A percentile compares a stretch with the other conserved stretches of the same genome.
Evolutionary conservation across 441 rosid genomes (phyloP).

Genomic region (Hura crepitans): DNA sequence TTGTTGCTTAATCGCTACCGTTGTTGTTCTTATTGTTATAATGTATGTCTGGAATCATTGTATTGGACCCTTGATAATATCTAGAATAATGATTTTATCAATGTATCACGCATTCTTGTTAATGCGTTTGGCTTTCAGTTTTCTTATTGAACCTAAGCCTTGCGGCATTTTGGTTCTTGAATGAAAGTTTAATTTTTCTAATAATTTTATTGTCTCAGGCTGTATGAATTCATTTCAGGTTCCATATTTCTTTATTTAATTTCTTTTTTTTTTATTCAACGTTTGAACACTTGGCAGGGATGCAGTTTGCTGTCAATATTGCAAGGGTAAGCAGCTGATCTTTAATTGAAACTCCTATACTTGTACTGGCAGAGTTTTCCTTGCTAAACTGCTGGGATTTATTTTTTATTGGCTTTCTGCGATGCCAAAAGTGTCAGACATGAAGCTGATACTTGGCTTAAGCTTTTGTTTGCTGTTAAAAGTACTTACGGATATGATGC

Average conservation of each 20-base stretch:
- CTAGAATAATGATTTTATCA: neutral
- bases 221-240: neutral
- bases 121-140: too few relatives aligned
- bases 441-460: conserved; percentile 9
- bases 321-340: conserved; percentile 61
- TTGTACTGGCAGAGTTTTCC: neutral
- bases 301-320: conserved; percentile 74
- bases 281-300: conserved; percentile 56
- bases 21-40: neutral
- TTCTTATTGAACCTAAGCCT: neutral
- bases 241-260: too few relatives aligned
- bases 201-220: neutral
- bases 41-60: too few relatives aligned
- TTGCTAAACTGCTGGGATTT: neutral
- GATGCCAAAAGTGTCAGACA: neutral
- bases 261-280: too few relatives aligned
- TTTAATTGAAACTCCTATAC: neutral
- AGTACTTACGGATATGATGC: conserved; percentile 19
- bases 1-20: neutral
- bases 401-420: neutral
- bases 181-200: neutral
- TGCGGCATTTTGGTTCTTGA: neutral
- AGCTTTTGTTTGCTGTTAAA: neutral
- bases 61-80: neutral
- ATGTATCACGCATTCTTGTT: neutral